phyloP scores from a whole-genome alignment of 257 asterid genomes.

The Agastache rugosa region DNA sequence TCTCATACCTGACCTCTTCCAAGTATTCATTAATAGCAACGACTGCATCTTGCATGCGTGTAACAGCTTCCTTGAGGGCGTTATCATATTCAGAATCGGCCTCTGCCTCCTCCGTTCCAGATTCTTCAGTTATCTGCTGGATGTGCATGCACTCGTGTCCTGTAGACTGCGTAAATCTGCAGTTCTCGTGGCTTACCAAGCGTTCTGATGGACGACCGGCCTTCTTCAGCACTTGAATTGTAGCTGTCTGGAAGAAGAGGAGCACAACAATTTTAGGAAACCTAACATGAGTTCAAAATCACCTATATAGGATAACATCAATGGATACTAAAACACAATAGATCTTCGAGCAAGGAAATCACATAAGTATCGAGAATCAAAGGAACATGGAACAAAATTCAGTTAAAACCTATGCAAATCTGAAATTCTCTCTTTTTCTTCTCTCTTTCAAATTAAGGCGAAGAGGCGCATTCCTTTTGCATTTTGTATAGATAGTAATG shows the following conservation, averaged over 20 bases:
- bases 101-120: conserved; percentile 98
- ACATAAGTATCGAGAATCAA: neutral
- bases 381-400: neutral
- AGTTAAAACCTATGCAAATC: neutral
- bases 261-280: neutral
- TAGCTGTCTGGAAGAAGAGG: conserved; percentile 71
- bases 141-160: conserved; percentile 89
- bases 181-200: conserved; percentile 83
- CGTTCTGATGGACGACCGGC: conserved; percentile 96
- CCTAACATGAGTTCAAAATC: neutral
- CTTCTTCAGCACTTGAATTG: conserved; percentile 88
- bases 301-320: neutral
- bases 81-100: conserved; percentile 87
- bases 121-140: conserved; percentile 89
- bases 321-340: neutral
- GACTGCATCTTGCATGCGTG: conserved; percentile 83
- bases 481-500: neutral
- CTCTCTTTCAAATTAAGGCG: neutral
- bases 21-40: conserved; percentile 74
- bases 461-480: neutral
- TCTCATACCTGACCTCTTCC: conserved; percentile 96
- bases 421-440: neutral
- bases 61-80: conserved; percentile 86
- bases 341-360: neutral
- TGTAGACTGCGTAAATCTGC: conserved; percentile 63